Conservation (phyloP, 2,329 filamentous ascomycete species). For the Fusarium nurragi region DNA sequence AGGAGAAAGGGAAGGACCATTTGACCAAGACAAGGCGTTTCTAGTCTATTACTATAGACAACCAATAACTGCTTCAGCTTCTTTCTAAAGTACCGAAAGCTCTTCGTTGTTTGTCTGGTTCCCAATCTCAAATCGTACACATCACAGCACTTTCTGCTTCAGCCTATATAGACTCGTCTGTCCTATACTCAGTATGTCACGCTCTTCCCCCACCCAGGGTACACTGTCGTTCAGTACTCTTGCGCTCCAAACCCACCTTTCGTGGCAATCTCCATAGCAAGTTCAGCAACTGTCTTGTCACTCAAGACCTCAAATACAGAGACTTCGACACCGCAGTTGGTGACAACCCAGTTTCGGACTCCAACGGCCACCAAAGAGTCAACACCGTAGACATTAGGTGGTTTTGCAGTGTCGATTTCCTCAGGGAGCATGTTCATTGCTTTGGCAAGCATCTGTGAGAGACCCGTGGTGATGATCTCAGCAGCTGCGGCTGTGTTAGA, state of each 20-base stretch:
- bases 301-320: slow-evolving; percentile 60
- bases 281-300: slow-evolving; percentile 52
- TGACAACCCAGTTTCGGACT: slow-evolving; percentile 61
- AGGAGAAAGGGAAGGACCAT: background rate
- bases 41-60: background rate
- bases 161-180: slow-evolving; percentile 1
- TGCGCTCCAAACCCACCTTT: slow-evolving; percentile 45
- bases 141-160: background rate
- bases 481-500: slow-evolving; percentile 44
- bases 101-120: background rate
- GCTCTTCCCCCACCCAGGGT: background rate
- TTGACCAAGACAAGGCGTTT: background rate
- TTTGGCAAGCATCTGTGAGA: slow-evolving; percentile 55
- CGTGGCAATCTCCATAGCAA: slow-evolving; percentile 50
- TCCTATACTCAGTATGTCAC: background rate
- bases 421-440: slow-evolving; percentile 56
- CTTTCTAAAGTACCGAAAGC: background rate
- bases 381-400: slow-evolving; percentile 59
- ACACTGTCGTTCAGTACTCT: slow-evolving; percentile 1
- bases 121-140: background rate
- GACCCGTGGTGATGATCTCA: slow-evolving; percentile 49
- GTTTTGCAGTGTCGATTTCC: slow-evolving; percentile 55
- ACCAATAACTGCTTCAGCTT: background rate
- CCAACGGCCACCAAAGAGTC: slow-evolving; percentile 64
- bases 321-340: slow-evolving; percentile 55